A percentile compares a stretch with the other conserved stretches of the same genome.
phyloP scores from a whole-genome alignment of 345 rosid genomes.

The Kernera saxatilis region DNA sequence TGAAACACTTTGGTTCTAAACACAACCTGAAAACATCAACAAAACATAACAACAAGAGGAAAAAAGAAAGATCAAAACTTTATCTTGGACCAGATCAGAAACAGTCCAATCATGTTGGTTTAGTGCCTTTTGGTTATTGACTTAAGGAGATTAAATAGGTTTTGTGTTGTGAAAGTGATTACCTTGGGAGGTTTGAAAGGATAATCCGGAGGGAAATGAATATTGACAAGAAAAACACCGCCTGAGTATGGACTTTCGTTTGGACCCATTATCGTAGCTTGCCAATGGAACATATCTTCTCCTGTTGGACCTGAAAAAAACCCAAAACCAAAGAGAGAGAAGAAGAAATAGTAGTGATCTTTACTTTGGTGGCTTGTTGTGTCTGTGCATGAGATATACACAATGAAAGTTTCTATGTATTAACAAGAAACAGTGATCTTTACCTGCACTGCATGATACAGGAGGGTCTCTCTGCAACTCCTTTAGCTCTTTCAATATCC shows the following conservation, averaged over 20 bases:
- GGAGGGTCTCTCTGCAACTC: slow-evolving; percentile 73
- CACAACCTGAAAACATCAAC: slow-evolving; percentile 38
- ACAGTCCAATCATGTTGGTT: neutral
- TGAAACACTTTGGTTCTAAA: slow-evolving; percentile 63
- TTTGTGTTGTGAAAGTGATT: neutral
- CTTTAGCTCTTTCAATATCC: slow-evolving; percentile 60
- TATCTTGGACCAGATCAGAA: neutral
- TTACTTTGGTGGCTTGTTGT: neutral
- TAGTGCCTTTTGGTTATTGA: neutral
- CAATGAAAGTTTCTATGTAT: neutral
- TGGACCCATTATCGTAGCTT: slow-evolving; percentile 68
- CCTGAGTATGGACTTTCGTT: slow-evolving; percentile 64
- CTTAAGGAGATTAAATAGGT: neutral
- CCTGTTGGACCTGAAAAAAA: slow-evolving; percentile 46
- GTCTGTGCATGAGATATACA: neutral
- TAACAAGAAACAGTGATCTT: neutral
- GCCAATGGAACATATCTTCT: slow-evolving; percentile 72
- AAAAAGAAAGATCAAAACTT: neutral
- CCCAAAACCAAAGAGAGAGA: neutral
- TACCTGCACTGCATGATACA: slow-evolving; percentile 73
- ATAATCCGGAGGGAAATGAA: slow-evolving; percentile 62
- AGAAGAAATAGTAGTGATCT: neutral
- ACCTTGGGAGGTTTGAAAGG: slow-evolving; percentile 78
- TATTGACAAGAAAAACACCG: slow-evolving; percentile 60
- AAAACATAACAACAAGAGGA: neutral